Base-by-base conservation (phyloP, 2,329 filamentous ascomycete genomes). In the Microcyclospora tardicrescens region DNA sequence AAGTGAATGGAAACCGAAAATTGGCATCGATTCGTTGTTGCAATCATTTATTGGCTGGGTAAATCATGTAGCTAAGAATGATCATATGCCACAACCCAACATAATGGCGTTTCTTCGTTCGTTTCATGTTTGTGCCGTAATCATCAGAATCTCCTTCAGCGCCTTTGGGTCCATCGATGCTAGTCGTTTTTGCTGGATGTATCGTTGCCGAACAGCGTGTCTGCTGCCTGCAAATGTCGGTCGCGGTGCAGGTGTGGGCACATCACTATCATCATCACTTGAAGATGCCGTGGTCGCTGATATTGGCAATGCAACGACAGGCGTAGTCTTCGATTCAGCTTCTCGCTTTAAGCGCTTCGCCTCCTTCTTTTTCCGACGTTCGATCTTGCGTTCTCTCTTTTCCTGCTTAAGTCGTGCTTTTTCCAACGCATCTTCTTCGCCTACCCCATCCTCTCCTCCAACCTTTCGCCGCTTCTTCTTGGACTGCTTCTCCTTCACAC, bases 171-270 rank as follows among this genome's bases (percentile, higher is more conserved):
- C 83, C 65, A 85, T 73, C 42, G 86, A 73, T 2, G 87, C 86
- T 65, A 80, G 75, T 52, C 77, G 79, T 68, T 96, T 96, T 52
- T 91, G 84, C 40, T 81, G 81, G 53, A 96, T 94, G 60, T 87
- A 84, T 43, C 84, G 73, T 49, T 83, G 77, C 46, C 89, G 71
- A 34, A 87, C 76, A 39, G 81, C 73, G 57, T 87, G 83, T 46
- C 85, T 73, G 29, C 43, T 35, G 36, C 54, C 51, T 11, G 42
- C 47, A 14, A 42, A 36, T 24, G 42, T 41, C 16, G 52, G 41
- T 43, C 50, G 36, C 36, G 55, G 49, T 19, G 49, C 47, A 34
- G 51, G 42, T 10, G 58, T 48, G 24, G 60, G 53, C 10, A 51
- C 50, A 4, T 54, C 51, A 5, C 58, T 57, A 27, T 54, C 53